Evolutionary conservation across 2,329 filamentous ascomycete species (phyloP), one percentile per base, ranked within the genome.

Genomic region (Hymenoscyphus occultus): DNA sequence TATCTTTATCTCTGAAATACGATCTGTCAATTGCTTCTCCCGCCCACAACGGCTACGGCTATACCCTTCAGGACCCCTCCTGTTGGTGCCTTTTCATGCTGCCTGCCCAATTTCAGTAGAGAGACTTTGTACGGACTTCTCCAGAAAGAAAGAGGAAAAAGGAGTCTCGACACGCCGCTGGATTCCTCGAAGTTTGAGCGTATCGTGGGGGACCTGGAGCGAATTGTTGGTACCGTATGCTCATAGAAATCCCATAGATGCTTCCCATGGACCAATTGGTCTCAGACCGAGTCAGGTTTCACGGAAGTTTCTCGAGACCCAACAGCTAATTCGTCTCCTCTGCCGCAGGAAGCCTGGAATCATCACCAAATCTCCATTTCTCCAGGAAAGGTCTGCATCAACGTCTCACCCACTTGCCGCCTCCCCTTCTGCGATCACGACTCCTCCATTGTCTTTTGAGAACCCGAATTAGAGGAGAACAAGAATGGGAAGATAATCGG

Each of bases 1-100:
- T 51, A 19, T 10, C 19, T 22, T 19, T 48, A 16, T 10, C 10
- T 22, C 45, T 48, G 42, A 48, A 48, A 48, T 22, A 48, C 45
- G 45, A 48, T 58, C 61, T 48, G 51, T 62, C 61, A 61, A 65
- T 45, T 61, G 63, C 61, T 42, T 65, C 54, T 51, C 35, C 42
- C 40, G 57, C 58, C 58, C 28, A 51, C 28, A 56, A 19, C 35
- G 14, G 31, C n/a, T 62, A 35, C 9, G 5, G 35, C 35, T 35
- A 10, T 4, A 35, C 35, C 35, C 32, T 5, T 9, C 35, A 35
- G 35, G 6, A 35, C 35, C 35, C 35, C 35, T 35, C 35, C 35
- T 35, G 35, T 19, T 31, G 16, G 45, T 42, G 28, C 19, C 32
- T 22, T 39, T 57, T 39, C 22, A 57, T 57, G 32, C 16, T 35